Evolutionary conservation across 768 basidiomycete species (phyloP).

Genomic region (Serpula lacrymans): DNA sequence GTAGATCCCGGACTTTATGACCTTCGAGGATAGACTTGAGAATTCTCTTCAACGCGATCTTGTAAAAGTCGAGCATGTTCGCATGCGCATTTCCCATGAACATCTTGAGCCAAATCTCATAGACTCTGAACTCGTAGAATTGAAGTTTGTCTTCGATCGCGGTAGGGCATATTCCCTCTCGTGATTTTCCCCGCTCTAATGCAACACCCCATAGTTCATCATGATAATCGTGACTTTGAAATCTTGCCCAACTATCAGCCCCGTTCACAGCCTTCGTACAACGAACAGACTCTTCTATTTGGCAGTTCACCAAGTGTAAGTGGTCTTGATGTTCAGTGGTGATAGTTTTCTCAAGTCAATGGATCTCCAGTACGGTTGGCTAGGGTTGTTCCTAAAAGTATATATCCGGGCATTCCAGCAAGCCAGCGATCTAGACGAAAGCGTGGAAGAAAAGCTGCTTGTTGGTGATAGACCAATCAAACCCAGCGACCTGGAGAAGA

Average conservation of each 20-base stretch:
- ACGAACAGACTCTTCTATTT: slow-evolving; percentile 68
- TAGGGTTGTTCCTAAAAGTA: slow-evolving; percentile 65
- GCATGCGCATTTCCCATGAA: slow-evolving; percentile 81
- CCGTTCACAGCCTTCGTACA: slow-evolving; percentile 42
- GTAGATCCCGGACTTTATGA: slow-evolving; percentile 81
- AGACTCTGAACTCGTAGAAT: slow-evolving; percentile 79
- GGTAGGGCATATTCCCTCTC: slow-evolving; percentile 35
- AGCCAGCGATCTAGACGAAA: slow-evolving; percentile 77
- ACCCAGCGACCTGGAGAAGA: slow-evolving; percentile 44
- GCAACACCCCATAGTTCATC: slow-evolving; percentile 52
- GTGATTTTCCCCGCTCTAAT: slow-evolving; percentile 1
- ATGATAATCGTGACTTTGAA: slow-evolving; percentile 84
- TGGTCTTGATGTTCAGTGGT: slow-evolving; percentile 9
- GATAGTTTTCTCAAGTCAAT: too few species aligned
- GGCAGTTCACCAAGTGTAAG: slow-evolving; percentile 61
- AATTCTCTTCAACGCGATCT: slow-evolving; percentile 84
- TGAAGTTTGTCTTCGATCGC: slow-evolving; percentile 80
- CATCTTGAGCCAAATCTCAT: slow-evolving; percentile 64
- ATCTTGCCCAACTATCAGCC: slow-evolving; percentile 82
- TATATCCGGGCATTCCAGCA: slow-evolving; percentile 78
- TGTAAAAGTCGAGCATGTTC: slow-evolving; percentile 78
- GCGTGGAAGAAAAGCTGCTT: slow-evolving; percentile 76
- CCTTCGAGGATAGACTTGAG: slow-evolving; percentile 76
- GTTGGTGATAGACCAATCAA: slow-evolving; percentile 79
- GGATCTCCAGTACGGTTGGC: slow-evolving; percentile 68